A percentile compares a stretch with the other conserved stretches of the same genome.
phyloP scores from a whole-genome alignment of 208 protist genomes.

The Zelonia costaricensis region DNA sequence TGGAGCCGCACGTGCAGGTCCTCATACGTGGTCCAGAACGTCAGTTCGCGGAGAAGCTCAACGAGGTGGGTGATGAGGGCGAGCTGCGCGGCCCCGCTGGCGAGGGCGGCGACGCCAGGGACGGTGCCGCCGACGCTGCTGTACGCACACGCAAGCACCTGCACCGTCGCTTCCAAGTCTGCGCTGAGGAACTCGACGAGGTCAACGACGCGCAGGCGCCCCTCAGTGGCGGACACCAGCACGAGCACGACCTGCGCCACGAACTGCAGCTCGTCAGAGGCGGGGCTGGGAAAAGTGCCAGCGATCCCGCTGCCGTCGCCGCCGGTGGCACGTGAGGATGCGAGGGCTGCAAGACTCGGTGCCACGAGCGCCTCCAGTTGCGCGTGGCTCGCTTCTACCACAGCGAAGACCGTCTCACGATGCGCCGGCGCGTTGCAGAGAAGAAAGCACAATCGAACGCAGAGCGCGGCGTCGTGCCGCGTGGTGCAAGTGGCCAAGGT shows the following conservation, averaged over 20 bases:
- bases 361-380: slow-evolving; percentile 6
- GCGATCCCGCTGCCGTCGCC: not conserved
- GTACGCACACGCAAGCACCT: slow-evolving; percentile 13
- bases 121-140: slow-evolving; percentile 17
- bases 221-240: slow-evolving; percentile 11
- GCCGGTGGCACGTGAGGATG: not conserved
- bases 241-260: slow-evolving; percentile 17
- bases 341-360: slow-evolving; percentile 7
- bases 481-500: slow-evolving; percentile 1
- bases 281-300: not conserved
- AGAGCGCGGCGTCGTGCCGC: slow-evolving; percentile 3
- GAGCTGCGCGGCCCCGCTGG: slow-evolving; percentile 10
- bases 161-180: slow-evolving; percentile 6
- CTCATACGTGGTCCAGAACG: slow-evolving; percentile 45
- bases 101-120: slow-evolving; percentile 13
- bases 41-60: slow-evolving; percentile 34
- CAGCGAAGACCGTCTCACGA: slow-evolving; percentile 2
- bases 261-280: not conserved
- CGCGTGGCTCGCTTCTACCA: slow-evolving; percentile 14
- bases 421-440: slow-evolving; percentile 7
- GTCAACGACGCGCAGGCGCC: slow-evolving; percentile 11
- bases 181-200: slow-evolving; percentile 21
- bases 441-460: slow-evolving; percentile 15
- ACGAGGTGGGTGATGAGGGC: slow-evolving; percentile 21
- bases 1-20: slow-evolving; percentile 9